Evolutionary conservation across 1,284 basidiomycete species (phyloP), one percentile per base, ranked within the genome.

Genomic region (Moesziomyces parantarcticus): DNA sequence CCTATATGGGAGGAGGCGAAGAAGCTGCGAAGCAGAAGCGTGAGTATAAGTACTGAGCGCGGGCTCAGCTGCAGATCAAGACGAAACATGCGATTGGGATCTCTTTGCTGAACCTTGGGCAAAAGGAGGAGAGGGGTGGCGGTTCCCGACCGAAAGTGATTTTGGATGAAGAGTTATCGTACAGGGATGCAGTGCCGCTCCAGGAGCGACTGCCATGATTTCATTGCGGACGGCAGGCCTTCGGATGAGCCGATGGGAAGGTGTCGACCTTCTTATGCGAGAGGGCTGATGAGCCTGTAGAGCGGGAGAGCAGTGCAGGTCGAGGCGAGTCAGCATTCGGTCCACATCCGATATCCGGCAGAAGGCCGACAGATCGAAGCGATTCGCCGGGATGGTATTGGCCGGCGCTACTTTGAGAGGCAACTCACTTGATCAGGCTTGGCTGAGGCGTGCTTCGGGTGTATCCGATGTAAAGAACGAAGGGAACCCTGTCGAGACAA

Each of bases 391-490:
- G 16, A 39, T 32, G 36, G 36, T 39, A 3, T 39, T 16, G 16
- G 36, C 36, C 18, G 36, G 16, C 14, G 36, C 36, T n/a, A 6
- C 14, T 39, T 5, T 39, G 36, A 39, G 36, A 14, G 36, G 36
- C 14, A n/a, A 68, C 80, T 59, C 50, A 82, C 80, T 79, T 79
- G 75, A 82, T 77, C 62, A 82, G 56, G 69, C 77, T 82, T 20
- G 81, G 81, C 56, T 75, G 79, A 21, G 77, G 75, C 43, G 74
- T 72, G 67, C 78, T 80, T 52, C 74, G 70, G 53, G 79, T 78
- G 73, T 77, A 82, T 25, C 81, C 81, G 53, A 82, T 72, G 59
- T 80, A 82, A 42, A 82, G 76, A 32, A 82, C 78, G 52, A 82
- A 82, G 34, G 81, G 81, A 16, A 82, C 78, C 80, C 80, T 80